These are phyloP conservation scores for Cercospora zeae-maydis DNA, from an alignment of 2,329 filamentous ascomycete species.

Conservation along the genomic window DNA sequence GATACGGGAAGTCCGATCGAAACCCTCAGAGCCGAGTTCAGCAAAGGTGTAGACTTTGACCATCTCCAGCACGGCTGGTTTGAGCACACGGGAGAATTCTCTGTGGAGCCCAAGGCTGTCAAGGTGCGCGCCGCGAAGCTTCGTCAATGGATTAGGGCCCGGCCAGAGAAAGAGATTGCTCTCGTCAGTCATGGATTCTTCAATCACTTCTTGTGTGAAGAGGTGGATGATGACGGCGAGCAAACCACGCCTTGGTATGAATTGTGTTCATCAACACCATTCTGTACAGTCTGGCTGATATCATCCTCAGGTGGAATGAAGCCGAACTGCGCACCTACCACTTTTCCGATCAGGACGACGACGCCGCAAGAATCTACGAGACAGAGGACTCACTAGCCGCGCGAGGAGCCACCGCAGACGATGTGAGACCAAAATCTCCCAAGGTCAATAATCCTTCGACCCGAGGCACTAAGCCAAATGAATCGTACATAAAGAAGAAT, in stretches of 20 bases:
- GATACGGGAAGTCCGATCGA: constrained; percentile 29
- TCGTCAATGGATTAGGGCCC: constrained; percentile 26
- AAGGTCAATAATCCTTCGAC: constrained; percentile 11
- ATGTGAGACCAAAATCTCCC: not conserved
- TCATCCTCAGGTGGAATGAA: constrained; percentile 25
- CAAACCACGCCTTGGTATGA: constrained; percentile 33
- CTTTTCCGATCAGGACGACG: constrained; percentile 28
- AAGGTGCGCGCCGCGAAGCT: constrained; percentile 28
- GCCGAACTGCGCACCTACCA: constrained; percentile 32
- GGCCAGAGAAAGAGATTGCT: constrained; percentile 31
- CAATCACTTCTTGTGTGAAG: constrained; percentile 31
- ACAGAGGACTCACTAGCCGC: constrained; percentile 24
- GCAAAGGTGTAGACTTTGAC: constrained; percentile 27
- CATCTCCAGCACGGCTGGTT: constrained; percentile 30
- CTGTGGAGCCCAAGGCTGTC: constrained; percentile 25
- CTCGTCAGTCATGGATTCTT: constrained; percentile 34
- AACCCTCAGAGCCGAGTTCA: constrained; percentile 24
- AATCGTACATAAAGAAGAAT: not conserved
- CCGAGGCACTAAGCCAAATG: constrained; percentile 7
- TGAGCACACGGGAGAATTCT: constrained; percentile 30
- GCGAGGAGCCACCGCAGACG: constrained; percentile 14
- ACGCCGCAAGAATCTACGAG: constrained; percentile 30
- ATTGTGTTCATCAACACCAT: not conserved
- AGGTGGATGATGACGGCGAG: constrained; percentile 31
- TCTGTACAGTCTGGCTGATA: not conserved